Evolutionary conservation across 345 rosid species (phyloP).

Genomic region (Citrus unshiu): DNA sequence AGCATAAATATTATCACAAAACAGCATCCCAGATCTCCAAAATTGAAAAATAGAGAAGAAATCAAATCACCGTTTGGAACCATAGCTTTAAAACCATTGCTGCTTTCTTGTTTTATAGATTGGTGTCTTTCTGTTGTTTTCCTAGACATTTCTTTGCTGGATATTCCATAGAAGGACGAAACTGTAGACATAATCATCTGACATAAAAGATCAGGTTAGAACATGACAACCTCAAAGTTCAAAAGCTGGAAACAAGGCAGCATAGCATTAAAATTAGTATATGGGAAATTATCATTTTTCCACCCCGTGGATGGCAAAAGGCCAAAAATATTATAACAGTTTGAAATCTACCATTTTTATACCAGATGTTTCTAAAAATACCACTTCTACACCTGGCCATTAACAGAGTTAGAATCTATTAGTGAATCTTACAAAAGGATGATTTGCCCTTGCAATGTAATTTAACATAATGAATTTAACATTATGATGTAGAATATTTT

Average conservation of each 20-base stretch:
- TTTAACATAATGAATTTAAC: no score
- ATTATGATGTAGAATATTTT: no score
- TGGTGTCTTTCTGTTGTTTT: constrained; percentile 31
- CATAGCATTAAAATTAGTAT: not conserved
- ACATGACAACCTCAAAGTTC: constrained; percentile 4
- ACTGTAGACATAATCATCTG: constrained; percentile 68
- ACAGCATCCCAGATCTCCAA: not conserved
- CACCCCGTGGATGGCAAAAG: no score
- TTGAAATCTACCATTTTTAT: no score
- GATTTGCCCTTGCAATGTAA: no score
- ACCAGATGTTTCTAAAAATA: no score
- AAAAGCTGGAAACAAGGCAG: not conserved
- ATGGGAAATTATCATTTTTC: no score
- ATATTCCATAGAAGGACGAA: constrained; percentile 50
- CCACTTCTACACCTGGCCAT: no score
- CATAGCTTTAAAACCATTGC: constrained; percentile 41
- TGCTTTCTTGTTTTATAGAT: constrained; percentile 35
- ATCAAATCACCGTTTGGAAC: constrained; percentile 73
- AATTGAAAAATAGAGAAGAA: not conserved
- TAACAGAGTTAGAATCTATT: no score
- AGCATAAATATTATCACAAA: not conserved
- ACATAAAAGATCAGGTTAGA: constrained; percentile 22
- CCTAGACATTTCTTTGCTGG: constrained; percentile 33
- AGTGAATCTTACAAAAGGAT: no score
- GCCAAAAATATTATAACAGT: no score